Evolutionary conservation across 768 basidiomycete species (phyloP).

Genomic region (Tulasnella sp.): DNA sequence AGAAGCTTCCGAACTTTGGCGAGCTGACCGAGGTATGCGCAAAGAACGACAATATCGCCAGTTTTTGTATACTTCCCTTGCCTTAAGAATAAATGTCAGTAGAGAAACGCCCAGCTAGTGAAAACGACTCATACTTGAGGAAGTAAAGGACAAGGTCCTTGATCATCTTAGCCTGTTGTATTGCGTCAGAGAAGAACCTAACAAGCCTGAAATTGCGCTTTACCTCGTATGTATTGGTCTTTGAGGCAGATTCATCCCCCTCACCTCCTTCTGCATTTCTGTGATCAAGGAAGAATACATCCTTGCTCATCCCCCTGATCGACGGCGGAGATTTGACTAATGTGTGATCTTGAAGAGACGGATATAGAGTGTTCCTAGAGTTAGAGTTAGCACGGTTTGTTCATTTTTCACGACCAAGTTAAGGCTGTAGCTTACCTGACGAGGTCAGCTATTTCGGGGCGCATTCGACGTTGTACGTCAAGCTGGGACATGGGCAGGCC

Average conservation of each 20-base stretch:
- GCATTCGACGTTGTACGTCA: slow-evolving; percentile 64
- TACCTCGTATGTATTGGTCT: slow-evolving; percentile 59
- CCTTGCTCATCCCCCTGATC: slow-evolving; percentile 50
- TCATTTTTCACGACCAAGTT: not conserved
- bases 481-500: slow-evolving; percentile 58
- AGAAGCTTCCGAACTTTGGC: slow-evolving; percentile 35
- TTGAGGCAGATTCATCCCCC: slow-evolving; percentile 50
- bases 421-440: slow-evolving; percentile 32
- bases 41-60: slow-evolving; percentile 44
- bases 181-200: not conserved
- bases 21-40: slow-evolving; percentile 43
- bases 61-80: slow-evolving; percentile 38
- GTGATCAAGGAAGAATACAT: slow-evolving; percentile 61
- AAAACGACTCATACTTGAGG: slow-evolving; percentile 24
- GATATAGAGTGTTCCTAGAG: slow-evolving; percentile 47
- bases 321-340: slow-evolving; percentile 39
- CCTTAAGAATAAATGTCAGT: slow-evolving; percentile 18
- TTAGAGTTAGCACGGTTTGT: not conserved
- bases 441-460: slow-evolving; percentile 52
- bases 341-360: slow-evolving; percentile 44
- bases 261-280: slow-evolving; percentile 47
- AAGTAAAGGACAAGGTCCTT: slow-evolving; percentile 44
- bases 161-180: slow-evolving; percentile 33
- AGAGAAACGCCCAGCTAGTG: not conserved
- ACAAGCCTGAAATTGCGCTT: not conserved